These are phyloP conservation scores for Gossypium aridum DNA, from an alignment of 441 rosid species.

Conservation along the genomic window DNA sequence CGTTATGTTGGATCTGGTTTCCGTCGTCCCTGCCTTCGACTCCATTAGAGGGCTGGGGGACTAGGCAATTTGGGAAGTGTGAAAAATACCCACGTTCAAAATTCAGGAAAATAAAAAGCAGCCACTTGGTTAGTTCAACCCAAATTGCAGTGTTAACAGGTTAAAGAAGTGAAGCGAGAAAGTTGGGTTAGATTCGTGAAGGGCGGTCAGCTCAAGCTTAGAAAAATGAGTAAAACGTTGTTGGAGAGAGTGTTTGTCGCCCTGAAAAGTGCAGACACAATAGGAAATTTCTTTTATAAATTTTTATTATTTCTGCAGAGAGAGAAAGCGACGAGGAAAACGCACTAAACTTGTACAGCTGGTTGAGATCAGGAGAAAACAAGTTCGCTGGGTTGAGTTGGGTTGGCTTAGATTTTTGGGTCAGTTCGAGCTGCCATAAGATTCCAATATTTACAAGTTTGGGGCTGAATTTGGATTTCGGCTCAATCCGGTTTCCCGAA, in stretches of 20 bases:
- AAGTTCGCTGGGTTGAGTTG: no score
- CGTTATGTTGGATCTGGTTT: constrained; percentile 28
- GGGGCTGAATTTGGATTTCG: no score
- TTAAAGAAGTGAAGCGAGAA: background rate
- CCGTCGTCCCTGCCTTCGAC: constrained; percentile 21
- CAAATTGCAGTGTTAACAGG: background rate
- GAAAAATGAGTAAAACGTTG: background rate
- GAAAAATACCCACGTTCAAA: constrained; percentile 6
- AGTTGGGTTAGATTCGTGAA: background rate
- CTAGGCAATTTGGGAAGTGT: constrained; percentile 3
- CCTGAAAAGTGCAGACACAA: no score
- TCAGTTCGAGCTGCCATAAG: no score
- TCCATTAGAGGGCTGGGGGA: constrained; percentile 30
- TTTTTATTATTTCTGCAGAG: no score
- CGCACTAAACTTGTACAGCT: no score
- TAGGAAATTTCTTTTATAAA: no score
- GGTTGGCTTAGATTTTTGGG: no score
- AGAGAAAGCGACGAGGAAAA: no score
- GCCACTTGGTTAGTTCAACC: constrained; percentile 6
- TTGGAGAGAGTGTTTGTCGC: background rate
- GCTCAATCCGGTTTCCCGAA: no score
- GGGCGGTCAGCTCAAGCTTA: constrained; percentile 23
- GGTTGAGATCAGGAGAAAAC: no score
- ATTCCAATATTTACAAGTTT: no score
- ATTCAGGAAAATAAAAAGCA: background rate